Conservation (phyloP, 345 rosid genomes). For the Geranium brycei region DNA sequence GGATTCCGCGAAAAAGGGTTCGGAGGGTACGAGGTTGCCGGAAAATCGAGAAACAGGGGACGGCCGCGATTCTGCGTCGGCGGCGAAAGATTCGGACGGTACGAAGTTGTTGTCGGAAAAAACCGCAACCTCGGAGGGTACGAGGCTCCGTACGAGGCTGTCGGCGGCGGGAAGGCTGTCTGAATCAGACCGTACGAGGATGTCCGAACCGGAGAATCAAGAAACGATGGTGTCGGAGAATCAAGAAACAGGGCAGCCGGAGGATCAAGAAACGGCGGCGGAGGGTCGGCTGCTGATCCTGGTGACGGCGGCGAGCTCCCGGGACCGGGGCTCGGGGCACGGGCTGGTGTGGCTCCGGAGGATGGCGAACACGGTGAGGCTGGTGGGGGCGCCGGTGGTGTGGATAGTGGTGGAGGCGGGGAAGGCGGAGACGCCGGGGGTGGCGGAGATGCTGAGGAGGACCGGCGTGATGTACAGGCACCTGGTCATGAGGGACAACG, state of each 20-base stretch:
- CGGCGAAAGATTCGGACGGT: too few species aligned
- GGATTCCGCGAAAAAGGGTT: too few species aligned
- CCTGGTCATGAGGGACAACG: slow-evolving; percentile 54
- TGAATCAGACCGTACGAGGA: too few species aligned
- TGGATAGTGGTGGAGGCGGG: slow-evolving; percentile 67
- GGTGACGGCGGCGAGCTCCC: slow-evolving; percentile 43
- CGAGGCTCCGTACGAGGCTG: too few species aligned
- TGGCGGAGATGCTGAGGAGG: slow-evolving; percentile 43
- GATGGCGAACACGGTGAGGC: slow-evolving; percentile 45
- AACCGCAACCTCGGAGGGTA: too few species aligned
- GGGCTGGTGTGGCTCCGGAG: slow-evolving; percentile 41
- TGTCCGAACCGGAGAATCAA: too few species aligned
- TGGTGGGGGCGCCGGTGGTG: slow-evolving; percentile 58
- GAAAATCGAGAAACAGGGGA: too few species aligned
- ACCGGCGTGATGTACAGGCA: slow-evolving; percentile 79
- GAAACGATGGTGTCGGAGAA: too few species aligned
- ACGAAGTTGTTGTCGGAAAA: too few species aligned
- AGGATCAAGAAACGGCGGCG: slow-evolving; percentile 5
- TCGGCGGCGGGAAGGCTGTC: too few species aligned
- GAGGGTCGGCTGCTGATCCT: slow-evolving; percentile 44
- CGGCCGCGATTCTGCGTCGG: too few species aligned
- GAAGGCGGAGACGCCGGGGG: slow-evolving; percentile 24
- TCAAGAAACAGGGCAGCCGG: slow-evolving; percentile 1
- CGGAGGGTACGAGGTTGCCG: too few species aligned
- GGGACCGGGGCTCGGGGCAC: slow-evolving; percentile 12